A percentile compares a stretch with the other conserved stretches of the same genome.
Conservation (phyloP, 2,329 filamentous ascomycete genomes). For the Aspergillus tubingensis region DNA sequence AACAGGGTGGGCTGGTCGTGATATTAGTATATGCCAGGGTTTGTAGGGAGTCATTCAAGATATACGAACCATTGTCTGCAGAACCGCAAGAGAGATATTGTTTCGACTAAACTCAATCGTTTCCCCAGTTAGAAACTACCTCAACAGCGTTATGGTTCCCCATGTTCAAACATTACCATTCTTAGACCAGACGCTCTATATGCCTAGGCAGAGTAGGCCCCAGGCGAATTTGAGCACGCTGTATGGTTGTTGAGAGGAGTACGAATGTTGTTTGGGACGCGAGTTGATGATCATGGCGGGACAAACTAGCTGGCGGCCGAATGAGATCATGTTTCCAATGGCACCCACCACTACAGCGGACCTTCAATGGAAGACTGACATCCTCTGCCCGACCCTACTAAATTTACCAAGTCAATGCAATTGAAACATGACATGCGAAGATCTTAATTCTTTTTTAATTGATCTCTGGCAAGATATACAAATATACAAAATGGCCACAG, state of each 20-base stretch:
- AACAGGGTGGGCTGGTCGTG: constrained; percentile 68
- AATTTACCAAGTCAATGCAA: background rate
- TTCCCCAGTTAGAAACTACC: constrained; percentile 6
- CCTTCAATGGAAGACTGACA: background rate
- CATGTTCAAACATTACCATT: constrained; percentile 3
- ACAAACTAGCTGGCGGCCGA: background rate
- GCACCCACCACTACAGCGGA: background rate
- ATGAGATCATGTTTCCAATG: constrained; percentile 8
- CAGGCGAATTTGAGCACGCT: background rate
- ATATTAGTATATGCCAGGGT: constrained; percentile 28
- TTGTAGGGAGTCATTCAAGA: background rate
- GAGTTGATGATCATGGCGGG: background rate
- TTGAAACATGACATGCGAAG: too few relatives aligned
- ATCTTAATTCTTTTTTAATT: background rate
- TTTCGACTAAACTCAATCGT: constrained; percentile 69
- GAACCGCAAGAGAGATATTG: constrained; percentile 95
- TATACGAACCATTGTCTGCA: constrained; percentile 72
- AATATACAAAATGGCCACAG: constrained; percentile 8
- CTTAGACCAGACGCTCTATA: background rate
- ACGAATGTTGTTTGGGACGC: background rate
- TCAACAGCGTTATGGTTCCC: background rate
- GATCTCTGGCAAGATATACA: constrained; percentile 1
- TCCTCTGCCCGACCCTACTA: background rate
- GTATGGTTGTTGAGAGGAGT: background rate
- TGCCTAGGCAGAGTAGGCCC: background rate